Base-by-base conservation (phyloP, 1,284 basidiomycete genomes). In the Lignosus rhinocerotis region DNA sequence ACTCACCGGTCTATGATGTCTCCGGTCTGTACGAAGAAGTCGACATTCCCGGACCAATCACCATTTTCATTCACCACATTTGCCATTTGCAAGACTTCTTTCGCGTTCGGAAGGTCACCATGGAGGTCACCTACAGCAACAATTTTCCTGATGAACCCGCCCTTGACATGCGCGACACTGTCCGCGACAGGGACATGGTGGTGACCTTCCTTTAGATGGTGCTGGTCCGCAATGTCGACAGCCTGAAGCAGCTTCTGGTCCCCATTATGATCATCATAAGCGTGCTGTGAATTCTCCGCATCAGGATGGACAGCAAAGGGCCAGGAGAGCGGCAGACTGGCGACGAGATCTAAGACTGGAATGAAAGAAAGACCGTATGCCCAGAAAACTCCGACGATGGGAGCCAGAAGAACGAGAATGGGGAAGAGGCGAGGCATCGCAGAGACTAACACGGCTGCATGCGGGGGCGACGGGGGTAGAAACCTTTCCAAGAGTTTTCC, bases 1-100 rank as follows among this genome's bases (percentile, higher is more conserved):
- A 44, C n/a, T 39, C 61, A 90, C 84, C 91, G 80, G 73, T 96
- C 94, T 61, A 96, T 90, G 46, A 96, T 95, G 72, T 97, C 94
- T 3, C 94, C 94, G 0, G 94, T 96, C 76, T 96, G 94, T 14
- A 96, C 93, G 62, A 95, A 87, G 55, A 88, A 85, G 70, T 94
- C 92, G 4, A 85, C 83, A 21, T 88, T 77, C 1, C 88, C 93
- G 9, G 83, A 82, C 94, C 94, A 96, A 53, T 86, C 76, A 0
- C 84, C 86, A 3, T 80, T 68, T n/a, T 82, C 76, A 63, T 90
- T 83, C 3, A 90, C 83, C 6, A 96, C 83, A 3, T 81, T 79
- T 6, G 92, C 85, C 80, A 94, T 92, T 44, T 86, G 78, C 33
- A 96, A 77, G 6, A 96, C 92, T 43, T 79, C 80, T 59, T 82